Conservation (phyloP, 345 rosid genomes). For the Corymbia maculata region DNA sequence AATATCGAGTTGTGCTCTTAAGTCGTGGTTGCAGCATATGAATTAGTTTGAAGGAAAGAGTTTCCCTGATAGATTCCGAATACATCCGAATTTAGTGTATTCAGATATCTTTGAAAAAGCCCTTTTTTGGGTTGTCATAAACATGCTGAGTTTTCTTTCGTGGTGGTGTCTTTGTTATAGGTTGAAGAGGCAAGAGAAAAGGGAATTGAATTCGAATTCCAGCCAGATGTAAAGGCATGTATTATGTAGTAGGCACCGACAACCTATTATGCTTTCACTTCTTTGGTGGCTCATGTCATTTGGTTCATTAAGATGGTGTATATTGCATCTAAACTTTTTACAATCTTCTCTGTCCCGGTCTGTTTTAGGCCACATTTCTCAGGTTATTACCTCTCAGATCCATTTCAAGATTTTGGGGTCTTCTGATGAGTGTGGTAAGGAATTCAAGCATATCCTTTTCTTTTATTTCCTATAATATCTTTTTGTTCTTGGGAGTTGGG, state of each 20-base stretch:
- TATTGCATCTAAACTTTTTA: background rate
- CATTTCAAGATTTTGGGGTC: constrained; percentile 89
- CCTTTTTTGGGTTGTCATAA: background rate
- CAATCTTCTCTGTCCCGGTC: background rate
- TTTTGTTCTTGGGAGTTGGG: background rate
- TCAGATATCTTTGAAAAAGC: background rate
- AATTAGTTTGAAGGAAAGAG: background rate
- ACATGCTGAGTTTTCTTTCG: background rate
- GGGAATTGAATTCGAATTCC: constrained; percentile 78
- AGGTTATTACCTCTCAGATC: constrained; percentile 71
- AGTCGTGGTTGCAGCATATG: background rate
- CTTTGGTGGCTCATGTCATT: background rate
- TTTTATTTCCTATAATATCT: background rate
- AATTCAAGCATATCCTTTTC: background rate
- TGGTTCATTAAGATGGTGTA: background rate
- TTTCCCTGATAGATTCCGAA: background rate
- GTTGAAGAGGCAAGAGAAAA: constrained; percentile 70
- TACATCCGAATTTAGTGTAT: background rate
- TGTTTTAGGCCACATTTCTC: constrained; percentile 70
- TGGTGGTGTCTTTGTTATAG: constrained; percentile 22
- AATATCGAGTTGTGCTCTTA: background rate
- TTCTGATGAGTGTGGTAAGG: constrained; percentile 56
- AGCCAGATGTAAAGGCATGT: constrained; percentile 70
- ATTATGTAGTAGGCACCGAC: background rate
- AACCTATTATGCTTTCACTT: background rate